Evolutionary conservation across 495 filamentous ascomycete species (phyloP).

Genomic region (Aspergillus olivimuriae): DNA sequence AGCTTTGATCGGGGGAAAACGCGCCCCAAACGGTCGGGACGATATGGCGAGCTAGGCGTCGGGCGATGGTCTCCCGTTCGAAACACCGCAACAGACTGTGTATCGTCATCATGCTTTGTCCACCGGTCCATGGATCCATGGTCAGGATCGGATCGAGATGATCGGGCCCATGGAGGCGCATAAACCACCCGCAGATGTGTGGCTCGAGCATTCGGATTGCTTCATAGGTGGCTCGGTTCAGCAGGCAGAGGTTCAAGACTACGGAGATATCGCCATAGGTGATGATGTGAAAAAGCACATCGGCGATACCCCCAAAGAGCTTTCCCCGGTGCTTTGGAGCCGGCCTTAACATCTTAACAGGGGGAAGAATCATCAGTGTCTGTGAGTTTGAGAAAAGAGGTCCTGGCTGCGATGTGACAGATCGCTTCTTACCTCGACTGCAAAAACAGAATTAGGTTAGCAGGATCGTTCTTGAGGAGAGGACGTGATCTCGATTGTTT

Average conservation of each 20-base stretch:
- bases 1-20: constrained; percentile 17
- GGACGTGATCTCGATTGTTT: too few species aligned
- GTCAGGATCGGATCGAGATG: constrained; percentile 19
- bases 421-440: too few species aligned
- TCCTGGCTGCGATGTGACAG: too few species aligned
- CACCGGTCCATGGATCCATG: constrained; percentile 18
- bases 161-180: constrained; percentile 16
- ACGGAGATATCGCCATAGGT: constrained; percentile 18
- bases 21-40: constrained; percentile 24
- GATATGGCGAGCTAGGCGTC: constrained; percentile 16
- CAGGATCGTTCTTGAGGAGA: too few species aligned
- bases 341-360: constrained; percentile 13
- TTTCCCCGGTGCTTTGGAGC: constrained; percentile 4
- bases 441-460: too few species aligned
- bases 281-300: constrained; percentile 29
- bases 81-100: constrained; percentile 18
- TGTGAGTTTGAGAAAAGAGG: too few species aligned
- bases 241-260: constrained; percentile 16
- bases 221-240: constrained; percentile 24
- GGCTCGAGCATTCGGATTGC: constrained; percentile 22
- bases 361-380: too few species aligned
- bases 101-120: constrained; percentile 14
- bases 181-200: constrained; percentile 22
- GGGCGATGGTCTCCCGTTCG: constrained; percentile 17
- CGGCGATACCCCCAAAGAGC: constrained; percentile 20